phyloP scores from a whole-genome alignment of 805 yeast genomes.

The Pichia scutulata region DNA sequence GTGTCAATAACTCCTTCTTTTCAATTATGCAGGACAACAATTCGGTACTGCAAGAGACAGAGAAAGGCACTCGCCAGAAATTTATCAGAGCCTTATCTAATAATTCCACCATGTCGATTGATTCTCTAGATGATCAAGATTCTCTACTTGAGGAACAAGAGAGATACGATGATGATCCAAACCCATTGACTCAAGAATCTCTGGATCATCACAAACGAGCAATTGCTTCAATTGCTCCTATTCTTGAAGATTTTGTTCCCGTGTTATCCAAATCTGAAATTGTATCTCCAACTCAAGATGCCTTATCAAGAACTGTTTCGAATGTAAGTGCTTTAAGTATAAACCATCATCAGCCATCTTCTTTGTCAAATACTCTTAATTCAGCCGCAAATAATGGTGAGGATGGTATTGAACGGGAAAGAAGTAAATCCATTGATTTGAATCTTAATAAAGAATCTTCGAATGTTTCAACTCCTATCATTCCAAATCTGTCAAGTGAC shows the following conservation, averaged over 20 bases:
- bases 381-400: neutral
- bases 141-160: constrained; percentile 15
- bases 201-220: constrained; percentile 42
- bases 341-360: constrained; percentile 11
- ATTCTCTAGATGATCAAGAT: constrained; percentile 1
- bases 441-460: neutral
- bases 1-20: neutral
- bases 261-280: constrained; percentile 45
- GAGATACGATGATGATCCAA: constrained; percentile 17
- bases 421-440: neutral
- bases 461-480: neutral
- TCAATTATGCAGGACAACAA: neutral
- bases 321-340: constrained; percentile 27
- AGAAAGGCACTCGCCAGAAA: neutral
- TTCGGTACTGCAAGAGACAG: neutral
- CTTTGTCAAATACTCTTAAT: neutral
- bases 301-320: constrained; percentile 27
- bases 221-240: constrained; percentile 75
- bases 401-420: neutral
- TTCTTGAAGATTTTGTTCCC: constrained; percentile 61
- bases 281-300: constrained; percentile 26
- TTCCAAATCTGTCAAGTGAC: neutral
- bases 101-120: constrained; percentile 13
- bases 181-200: constrained; percentile 27
- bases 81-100: constrained; percentile 15